Evolutionary conservation across 1,284 basidiomycete genomes (phyloP).

Genomic region (Ganoderma leucocontextum): DNA sequence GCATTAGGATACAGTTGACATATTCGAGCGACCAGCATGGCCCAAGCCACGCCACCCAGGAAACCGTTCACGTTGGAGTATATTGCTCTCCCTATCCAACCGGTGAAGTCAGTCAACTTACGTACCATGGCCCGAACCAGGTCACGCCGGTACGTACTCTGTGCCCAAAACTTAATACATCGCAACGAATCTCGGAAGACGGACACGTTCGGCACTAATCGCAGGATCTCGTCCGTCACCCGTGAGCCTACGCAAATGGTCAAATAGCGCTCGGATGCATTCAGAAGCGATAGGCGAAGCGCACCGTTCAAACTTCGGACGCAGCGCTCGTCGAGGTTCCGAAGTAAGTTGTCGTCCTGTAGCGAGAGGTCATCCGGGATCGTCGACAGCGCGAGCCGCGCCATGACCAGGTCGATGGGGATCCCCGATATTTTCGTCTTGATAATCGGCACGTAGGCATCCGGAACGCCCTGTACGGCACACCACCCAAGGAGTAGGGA

Average conservation of each 20-base stretch:
- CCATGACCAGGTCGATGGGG: conserved; percentile 95
- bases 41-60: conserved; percentile 98
- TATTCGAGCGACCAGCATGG: conserved; percentile 97
- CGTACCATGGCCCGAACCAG: neutral
- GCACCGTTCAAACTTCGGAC: conserved; percentile 93
- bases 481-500: conserved; percentile 3
- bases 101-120: conserved; percentile 15
- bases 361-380: conserved; percentile 94
- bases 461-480: conserved; percentile 83
- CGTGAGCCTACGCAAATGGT: conserved; percentile 74
- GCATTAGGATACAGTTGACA: conserved; percentile 98
- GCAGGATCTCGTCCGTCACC: conserved; percentile 96
- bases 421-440: conserved; percentile 92
- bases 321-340: conserved; percentile 94
- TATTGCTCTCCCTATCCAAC: conserved; percentile 83
- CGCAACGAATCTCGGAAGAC: conserved; percentile 95
- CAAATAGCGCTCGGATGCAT: conserved; percentile 15
- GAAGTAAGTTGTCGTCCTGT: conserved; percentile 90
- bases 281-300: conserved; percentile 32
- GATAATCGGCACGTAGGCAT: conserved; percentile 96
- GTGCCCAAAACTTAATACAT: conserved; percentile 98
- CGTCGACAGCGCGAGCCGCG: conserved; percentile 81
- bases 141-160: conserved; percentile 67
- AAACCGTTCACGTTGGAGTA: conserved; percentile 99
- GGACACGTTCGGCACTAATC: conserved; percentile 93